Base-by-base conservation (phyloP, 805 yeast species). In the Phaffomyces antillensis region DNA sequence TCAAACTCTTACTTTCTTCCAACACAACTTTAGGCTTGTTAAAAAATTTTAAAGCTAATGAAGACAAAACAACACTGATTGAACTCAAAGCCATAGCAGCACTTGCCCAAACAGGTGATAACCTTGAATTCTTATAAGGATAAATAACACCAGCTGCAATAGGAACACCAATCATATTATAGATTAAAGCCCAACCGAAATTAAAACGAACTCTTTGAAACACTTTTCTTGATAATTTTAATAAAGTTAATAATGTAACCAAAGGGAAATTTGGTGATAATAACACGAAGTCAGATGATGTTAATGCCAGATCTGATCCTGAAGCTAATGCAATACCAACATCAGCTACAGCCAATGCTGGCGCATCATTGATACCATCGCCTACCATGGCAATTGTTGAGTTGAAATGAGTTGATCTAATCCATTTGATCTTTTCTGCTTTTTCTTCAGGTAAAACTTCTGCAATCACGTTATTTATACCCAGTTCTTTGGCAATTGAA, bases 331-430 rank as follows among this genome's bases (percentile, higher is more conserved):
- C 89, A 39, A 85, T 72, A 4, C 93, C 93, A 18, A 86, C 80
- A 63, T 83, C 87, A 0, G 93, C 87, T 1, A 75, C 67, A 4
- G 88, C 75, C 42, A 86, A 65, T 0, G 93, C 87, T 1, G 91
- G 91, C 0, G 93, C 88, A 61, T 86, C 93, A 59, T 85, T 86
- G 31, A 85, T 79, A 18, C 93, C 93, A 55, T 85, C 93, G 10
- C 93, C 93, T 9, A 85, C 81, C 90, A 85, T 83, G 0, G 87
- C 89, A 20, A 66, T 63, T 3, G 56, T 55, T 1, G 55, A 57
- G 4, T 58, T 53, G 15, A 56, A 26, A 37, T 60, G 60, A 37
- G 75, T 66, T 36, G 64, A 58, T 55, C 81, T 83, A 12, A 85
- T 67, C 71, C 74, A 68, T 49, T 71, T 67, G 34, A 85, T 66